Evolutionary conservation across 306 rosid genomes (phyloP).

Genomic region (Ochetophila trinervis): DNA sequence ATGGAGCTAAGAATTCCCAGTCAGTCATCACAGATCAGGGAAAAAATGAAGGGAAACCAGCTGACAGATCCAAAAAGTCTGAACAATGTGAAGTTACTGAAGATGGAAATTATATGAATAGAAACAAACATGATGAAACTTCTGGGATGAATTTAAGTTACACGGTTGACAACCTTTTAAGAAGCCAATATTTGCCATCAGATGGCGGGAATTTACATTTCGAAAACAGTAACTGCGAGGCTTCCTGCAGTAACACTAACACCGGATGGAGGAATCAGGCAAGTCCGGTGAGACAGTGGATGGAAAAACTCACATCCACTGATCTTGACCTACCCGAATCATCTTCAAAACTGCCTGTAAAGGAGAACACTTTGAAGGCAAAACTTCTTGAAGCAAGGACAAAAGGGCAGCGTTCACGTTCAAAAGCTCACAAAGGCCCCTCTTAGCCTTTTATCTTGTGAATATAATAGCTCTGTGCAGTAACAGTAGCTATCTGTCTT

Average conservation of each 20-base stretch:
- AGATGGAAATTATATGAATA: constrained; percentile 34
- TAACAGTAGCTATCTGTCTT: constrained; percentile 24
- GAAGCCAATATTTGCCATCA: constrained; percentile 56
- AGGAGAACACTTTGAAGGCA: constrained; percentile 76
- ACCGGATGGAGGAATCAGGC: constrained; percentile 93
- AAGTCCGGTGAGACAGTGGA: constrained; percentile 87
- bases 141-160: constrained; percentile 40
- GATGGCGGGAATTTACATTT: constrained; percentile 51
- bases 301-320: constrained; percentile 43
- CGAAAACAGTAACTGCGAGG: constrained; percentile 59
- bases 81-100: constrained; percentile 41
- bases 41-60: constrained; percentile 31
- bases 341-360: constrained; percentile 56
- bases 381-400: constrained; percentile 97
- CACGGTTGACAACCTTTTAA: constrained; percentile 51
- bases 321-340: constrained; percentile 47
- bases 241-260: constrained; percentile 79
- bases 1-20: constrained; percentile 52
- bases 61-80: constrained; percentile 38
- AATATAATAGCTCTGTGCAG: constrained; percentile 29
- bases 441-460: constrained; percentile 31
- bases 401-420: constrained; percentile 69
- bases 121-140: constrained; percentile 41
- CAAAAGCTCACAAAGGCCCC: constrained; percentile 57
- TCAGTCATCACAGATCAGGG: constrained; percentile 40